Evolutionary conservation across 495 filamentous ascomycete species (phyloP), one percentile per base, ranked within the genome.

Genomic region (Penicillium waksmanii): DNA sequence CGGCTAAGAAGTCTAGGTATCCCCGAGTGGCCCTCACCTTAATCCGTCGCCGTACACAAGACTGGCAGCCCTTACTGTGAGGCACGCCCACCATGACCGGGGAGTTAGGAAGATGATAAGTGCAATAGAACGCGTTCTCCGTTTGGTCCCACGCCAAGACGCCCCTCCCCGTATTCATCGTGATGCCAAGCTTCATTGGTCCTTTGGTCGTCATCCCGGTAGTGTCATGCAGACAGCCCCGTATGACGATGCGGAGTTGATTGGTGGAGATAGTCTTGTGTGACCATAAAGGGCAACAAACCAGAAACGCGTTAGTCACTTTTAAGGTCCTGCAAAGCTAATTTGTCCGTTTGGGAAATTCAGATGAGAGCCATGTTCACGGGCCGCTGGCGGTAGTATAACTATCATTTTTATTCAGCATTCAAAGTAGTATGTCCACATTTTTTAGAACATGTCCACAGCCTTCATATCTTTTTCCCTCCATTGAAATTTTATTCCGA

Each of bases 51-150:
- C 68, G 50, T 5, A 74, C 56, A 61, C 72, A 76, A 23, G 62
- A 64, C 33, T 60, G 67, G 61, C 75, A 80, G 50, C 77, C 76
- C n/a, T 21, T 60, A 53, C 56, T 60, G 17, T 75, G 72, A 33
- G 77, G 75, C 35, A 77, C 74, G 31, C 75, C 76, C 21, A 80
- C 77, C 76, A 77, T 77, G 51, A 6, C 49, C n/a, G 36, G n/a
- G 11, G 8, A n/a, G 19, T 48, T n/a, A n/a, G 18, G 17, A 46
- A 46, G 18, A 21, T 23, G 43, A 46, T 17, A 46, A 21, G 43
- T 15, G 11, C 36, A 40, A 40, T 5, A n/a, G 17, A 11, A 8
- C 12, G 18, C 43, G 15, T 46, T 21, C 3, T 10, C 15, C 17
- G 43, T 11, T 17, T 10, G 17, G 43, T n/a, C 17, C 17, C 43